Base-by-base conservation (phyloP, 2,329 filamentous ascomycete species). In the Leptographium radiaticola region DNA sequence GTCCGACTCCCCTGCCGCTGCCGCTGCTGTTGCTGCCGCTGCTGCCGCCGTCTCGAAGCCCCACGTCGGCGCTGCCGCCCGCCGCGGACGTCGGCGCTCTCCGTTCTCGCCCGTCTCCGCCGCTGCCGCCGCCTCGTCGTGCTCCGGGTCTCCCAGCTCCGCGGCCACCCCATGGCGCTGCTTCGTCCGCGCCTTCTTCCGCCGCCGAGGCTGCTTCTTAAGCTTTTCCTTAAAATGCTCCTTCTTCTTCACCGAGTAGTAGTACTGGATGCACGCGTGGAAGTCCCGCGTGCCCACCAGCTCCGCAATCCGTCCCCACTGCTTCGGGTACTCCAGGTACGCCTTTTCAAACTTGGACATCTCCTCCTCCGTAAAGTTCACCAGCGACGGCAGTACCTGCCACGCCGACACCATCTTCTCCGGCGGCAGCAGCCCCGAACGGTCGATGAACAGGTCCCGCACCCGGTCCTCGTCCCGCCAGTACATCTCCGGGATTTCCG, bases 191-290 rank as follows among this genome's bases (percentile, higher is more conserved):
- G 73, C 68, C 73, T 78, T 76, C 70, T 76, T 79, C 57, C 77
- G 72, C 62, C 75, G 73, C 65, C 75, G 79, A 55, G 75, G 79
- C 66, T 79, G 81, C 68, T 75, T 81, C 66, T 80, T 83, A 34
- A 85, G 74, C 67, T 86, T 87, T 63, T 87, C 84, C 65, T 90
- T 89, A 57, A 90, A 82, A 58, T 87, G 83, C 44, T 82, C 77
- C 48, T 82, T 76, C 69, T 84, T 85, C 69, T 82, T 93, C 64
- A 84, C 87, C 58, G 87, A 75, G 66, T 93, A 93, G 68, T 93
- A 93, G 66, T 90, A 89, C 64, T 89, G 84, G 60, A 93, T 93
- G 66, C 85, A 89, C 48, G 86, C 80, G 59, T 85, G 84, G 67
- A 88, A 89, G 61, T 86, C 82, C 30, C 87, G 80, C 34, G 77